Conservation (phyloP, 2,329 filamentous ascomycete species). For the Talaromyces marneffei region DNA sequence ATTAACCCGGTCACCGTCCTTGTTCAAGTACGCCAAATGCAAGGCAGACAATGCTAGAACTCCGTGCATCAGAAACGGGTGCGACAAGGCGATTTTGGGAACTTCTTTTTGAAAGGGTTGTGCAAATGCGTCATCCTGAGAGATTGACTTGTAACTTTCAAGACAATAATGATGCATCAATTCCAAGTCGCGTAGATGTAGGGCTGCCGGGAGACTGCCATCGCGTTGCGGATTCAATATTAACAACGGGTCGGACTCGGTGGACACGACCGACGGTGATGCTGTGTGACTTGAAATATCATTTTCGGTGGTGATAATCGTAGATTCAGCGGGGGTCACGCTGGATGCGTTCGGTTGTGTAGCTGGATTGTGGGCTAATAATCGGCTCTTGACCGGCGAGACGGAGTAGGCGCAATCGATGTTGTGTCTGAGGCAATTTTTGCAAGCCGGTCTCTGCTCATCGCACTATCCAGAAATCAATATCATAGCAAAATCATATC, state of each 20-base stretch:
- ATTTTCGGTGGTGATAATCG: not conserved
- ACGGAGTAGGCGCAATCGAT: constrained; percentile 22
- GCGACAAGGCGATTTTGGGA: constrained; percentile 20
- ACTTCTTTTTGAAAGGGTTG: constrained; percentile 22
- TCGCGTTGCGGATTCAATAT: constrained; percentile 18
- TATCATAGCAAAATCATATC: not conserved
- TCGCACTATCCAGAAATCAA: constrained; percentile 18
- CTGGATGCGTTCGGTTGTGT: not conserved
- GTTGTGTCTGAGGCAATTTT: constrained; percentile 23
- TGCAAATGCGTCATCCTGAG: constrained; percentile 18
- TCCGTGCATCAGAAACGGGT: constrained; percentile 26
- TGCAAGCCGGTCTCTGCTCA: constrained; percentile 21
- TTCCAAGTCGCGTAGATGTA: constrained; percentile 38
- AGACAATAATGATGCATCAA: constrained; percentile 40
- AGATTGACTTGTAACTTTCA: constrained; percentile 26
- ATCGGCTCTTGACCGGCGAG: constrained; percentile 14
- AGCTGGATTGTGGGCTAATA: constrained; percentile 10
- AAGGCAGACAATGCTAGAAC: constrained; percentile 23
- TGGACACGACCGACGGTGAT: not conserved
- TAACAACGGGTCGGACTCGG: constrained; percentile 16
- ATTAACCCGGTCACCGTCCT: constrained; percentile 20
- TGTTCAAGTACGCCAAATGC: constrained; percentile 22
- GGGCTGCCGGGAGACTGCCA: constrained; percentile 16
- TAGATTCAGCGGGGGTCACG: not conserved
- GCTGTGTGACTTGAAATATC: not conserved